phyloP scores from a whole-genome alignment of 768 basidiomycete species.

The Leccinum imitatum region DNA sequence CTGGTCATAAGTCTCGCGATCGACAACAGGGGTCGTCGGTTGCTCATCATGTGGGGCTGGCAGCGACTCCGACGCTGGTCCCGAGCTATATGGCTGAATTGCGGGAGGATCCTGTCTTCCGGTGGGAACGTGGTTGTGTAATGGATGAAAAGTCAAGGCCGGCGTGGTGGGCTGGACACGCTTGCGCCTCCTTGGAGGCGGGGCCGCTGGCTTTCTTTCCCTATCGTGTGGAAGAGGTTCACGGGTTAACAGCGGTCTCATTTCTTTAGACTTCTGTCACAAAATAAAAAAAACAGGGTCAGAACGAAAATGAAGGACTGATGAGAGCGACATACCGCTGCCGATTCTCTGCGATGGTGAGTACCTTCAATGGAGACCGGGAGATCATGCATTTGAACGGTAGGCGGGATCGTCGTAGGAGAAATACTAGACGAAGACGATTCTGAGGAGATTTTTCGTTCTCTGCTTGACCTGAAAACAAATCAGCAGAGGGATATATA shows the following conservation, averaged over 20 bases:
- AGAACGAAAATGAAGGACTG: constrained; percentile 9
- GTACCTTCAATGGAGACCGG: constrained; percentile 2
- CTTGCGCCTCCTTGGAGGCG: constrained; percentile 26
- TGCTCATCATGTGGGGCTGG: constrained; percentile 14
- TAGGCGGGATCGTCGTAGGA: constrained; percentile 14
- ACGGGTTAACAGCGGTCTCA: constrained; percentile 20
- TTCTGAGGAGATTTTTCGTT: constrained; percentile 13
- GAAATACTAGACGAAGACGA: constrained; percentile 3
- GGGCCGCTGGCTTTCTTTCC: constrained; percentile 21
- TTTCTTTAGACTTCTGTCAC: constrained; percentile 23
- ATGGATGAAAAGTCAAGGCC: constrained; percentile 21
- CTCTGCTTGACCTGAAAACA: constrained; percentile 14
- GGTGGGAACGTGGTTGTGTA: constrained; percentile 17
- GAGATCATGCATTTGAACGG: constrained; percentile 15
- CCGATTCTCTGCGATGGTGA: constrained; percentile 22
- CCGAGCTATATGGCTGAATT: constrained; percentile 7
- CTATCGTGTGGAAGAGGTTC: constrained; percentile 27
- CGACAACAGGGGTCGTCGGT: constrained; percentile 2
- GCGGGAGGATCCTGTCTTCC: constrained; percentile 21
- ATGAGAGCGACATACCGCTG: constrained; percentile 21
- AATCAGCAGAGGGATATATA: constrained; percentile 27
- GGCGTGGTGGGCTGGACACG: constrained; percentile 20
- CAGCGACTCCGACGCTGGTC: constrained; percentile 10
- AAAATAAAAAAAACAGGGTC: constrained; percentile 6
- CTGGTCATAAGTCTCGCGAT: constrained; percentile 11